Conservation (phyloP, 805 yeast species). For the Kodamaea sagamina region DNA sequence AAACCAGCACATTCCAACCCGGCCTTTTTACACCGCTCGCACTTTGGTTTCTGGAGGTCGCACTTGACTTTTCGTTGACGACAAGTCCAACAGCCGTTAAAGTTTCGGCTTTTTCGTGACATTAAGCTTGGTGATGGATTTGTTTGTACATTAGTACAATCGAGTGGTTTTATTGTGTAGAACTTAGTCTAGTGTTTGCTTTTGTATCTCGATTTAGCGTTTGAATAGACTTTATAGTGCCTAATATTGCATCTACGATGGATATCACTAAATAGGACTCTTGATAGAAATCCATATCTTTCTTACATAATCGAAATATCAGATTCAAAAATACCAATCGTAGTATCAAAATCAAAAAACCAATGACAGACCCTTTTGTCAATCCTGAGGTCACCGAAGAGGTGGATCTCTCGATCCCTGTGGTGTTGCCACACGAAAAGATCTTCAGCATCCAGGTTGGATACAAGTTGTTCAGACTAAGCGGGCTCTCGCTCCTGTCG, state of each 20-base stretch:
- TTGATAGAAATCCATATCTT: too few species aligned
- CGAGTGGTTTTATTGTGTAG: too few species aligned
- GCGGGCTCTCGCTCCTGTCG: conserved; percentile 83
- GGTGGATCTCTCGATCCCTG: conserved; percentile 48
- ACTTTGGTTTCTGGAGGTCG: conserved; percentile 48
- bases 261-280: too few species aligned
- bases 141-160: too few species aligned
- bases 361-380: conserved; percentile 12
- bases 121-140: too few species aligned
- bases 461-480: conserved; percentile 55
- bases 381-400: conserved; percentile 20
- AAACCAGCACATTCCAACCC: conserved; percentile 51
- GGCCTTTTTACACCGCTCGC: conserved; percentile 49
- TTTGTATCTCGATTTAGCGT: too few species aligned
- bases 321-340: too few species aligned
- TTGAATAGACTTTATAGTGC: too few species aligned
- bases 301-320: too few species aligned
- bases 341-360: too few species aligned
- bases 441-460: conserved; percentile 76
- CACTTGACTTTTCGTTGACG: conserved; percentile 55
- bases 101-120: conserved; percentile 34
- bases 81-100: conserved; percentile 60
- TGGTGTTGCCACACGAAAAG: conserved; percentile 63
- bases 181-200: too few species aligned
- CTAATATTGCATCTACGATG: too few species aligned